These are phyloP conservation scores for Alternaria sp. DNA, from an alignment of 2,329 filamentous ascomycete species.

Conservation along the genomic window DNA sequence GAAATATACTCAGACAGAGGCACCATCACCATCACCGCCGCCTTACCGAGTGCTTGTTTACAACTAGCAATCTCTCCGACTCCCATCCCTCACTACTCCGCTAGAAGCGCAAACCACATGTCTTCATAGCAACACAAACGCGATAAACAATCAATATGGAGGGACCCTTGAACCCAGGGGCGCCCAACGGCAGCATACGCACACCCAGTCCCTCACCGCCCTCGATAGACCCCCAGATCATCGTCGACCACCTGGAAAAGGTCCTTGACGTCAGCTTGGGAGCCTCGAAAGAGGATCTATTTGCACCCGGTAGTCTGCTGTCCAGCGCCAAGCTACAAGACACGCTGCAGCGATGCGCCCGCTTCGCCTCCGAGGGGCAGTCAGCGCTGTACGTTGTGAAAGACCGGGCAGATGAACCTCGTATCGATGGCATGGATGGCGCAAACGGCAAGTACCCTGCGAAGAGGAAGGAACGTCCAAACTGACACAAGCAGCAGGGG, in stretches of 20 bases:
- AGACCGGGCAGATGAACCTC: constrained; percentile 66
- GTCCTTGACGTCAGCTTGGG: constrained; percentile 60
- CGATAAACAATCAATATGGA: constrained; percentile 49
- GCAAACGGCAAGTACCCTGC: constrained; percentile 40
- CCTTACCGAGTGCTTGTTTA: constrained; percentile 17
- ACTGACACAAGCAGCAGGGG: constrained; percentile 54
- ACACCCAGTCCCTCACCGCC: constrained; percentile 49
- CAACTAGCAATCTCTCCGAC: constrained; percentile 10
- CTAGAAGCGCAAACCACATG: constrained; percentile 43
- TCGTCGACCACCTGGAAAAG: constrained; percentile 59
- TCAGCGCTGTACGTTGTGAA: constrained; percentile 92
- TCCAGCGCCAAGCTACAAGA: constrained; percentile 76
- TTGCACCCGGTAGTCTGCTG: constrained; percentile 82
- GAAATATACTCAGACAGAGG: constrained; percentile 26
- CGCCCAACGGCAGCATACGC: constrained; percentile 50
- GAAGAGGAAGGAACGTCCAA: constrained; percentile 19
- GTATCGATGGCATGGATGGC: constrained; percentile 41
- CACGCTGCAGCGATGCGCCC: constrained; percentile 84
- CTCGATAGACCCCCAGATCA: constrained; percentile 56
- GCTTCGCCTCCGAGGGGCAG: constrained; percentile 89
- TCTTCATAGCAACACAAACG: constrained; percentile 32
- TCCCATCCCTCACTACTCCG: constrained; percentile 15
- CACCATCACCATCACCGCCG: constrained; percentile 38
- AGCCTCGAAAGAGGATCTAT: constrained; percentile 75
- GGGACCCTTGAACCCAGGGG: constrained; percentile 52